Base-by-base conservation (phyloP, 352 stramenopile genomes). In the Phytophthora lateralis region DNA sequence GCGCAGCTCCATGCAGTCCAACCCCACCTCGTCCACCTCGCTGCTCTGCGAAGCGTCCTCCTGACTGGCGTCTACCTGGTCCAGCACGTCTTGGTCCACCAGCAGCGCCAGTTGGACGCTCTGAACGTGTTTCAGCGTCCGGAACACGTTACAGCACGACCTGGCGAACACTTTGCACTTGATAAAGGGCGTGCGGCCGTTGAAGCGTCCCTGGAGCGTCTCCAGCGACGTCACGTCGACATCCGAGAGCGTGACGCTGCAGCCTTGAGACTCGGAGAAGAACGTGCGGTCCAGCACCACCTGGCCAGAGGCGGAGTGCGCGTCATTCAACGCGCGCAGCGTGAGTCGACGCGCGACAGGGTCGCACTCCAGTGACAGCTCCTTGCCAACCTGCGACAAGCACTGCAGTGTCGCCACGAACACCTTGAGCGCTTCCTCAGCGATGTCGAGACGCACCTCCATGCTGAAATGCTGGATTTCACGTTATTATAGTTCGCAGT, bases 111-210 rank as follows among this genome's bases (percentile, higher is more conserved):
- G 73, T 51, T 93, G 78, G 39, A 91, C 78, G 20, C 71, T 79
- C 48, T 82, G 85, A 54, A 95, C 87, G 60, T 91, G 85, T 66
- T 93, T 93, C 39, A 93, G 73, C 46, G 87, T 91, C 35, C 83
- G 81, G 44, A 93, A 95, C 15, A 95, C 69, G 66, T 89, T 90
- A 63, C 77, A 85, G 55, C 85, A 91, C 12, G 83, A 80, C 62
- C 84, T 92, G 47, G 82, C 76, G 57, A 83, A 93, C 38, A 92
- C 75, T 47, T 88, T 91, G 71, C 80, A 93, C 53, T 87, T 90
- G 34, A 88, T 54, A 42, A 88, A 87, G 2, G 83, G 79, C 42
- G 52, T 50, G 24, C 67, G 58, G 0, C 65, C 69, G 37, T 58
- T 55, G 26, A 80, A 72, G 43, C 45, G 39, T 10, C 58, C 45